These are phyloP conservation scores for Sporisorium iseilematis-ciliati DNA, from an alignment of 1,284 basidiomycete species.

Conservation along the genomic window DNA sequence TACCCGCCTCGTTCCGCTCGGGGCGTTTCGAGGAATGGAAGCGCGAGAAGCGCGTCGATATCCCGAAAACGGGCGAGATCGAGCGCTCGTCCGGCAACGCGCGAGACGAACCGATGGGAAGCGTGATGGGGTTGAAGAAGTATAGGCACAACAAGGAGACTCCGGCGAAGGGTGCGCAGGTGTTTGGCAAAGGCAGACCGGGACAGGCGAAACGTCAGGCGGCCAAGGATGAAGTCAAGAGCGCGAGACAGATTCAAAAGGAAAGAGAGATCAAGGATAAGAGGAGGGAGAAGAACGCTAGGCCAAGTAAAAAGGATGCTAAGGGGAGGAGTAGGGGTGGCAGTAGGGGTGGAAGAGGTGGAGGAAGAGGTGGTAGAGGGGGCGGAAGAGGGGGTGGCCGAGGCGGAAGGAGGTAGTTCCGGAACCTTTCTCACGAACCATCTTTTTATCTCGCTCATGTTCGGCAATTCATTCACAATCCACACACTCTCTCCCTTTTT, in stretches of 20 bases:
- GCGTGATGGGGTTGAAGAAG: constrained; percentile 67
- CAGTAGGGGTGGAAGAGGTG: constrained; percentile 16
- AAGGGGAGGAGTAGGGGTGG: constrained; percentile 22
- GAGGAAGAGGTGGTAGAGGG: constrained; percentile 8
- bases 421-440: not conserved
- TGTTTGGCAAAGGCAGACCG: constrained; percentile 50
- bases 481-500: not conserved
- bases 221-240: constrained; percentile 59
- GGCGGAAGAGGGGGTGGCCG: constrained; percentile 11
- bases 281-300: constrained; percentile 64
- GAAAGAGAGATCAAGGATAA: constrained; percentile 53
- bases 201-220: constrained; percentile 48
- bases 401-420: constrained; percentile 23
- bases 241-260: constrained; percentile 61
- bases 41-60: constrained; percentile 77
- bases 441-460: not conserved
- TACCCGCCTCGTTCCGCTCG: constrained; percentile 93
- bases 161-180: constrained; percentile 45
- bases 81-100: constrained; percentile 71
- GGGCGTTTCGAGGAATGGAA: constrained; percentile 97
- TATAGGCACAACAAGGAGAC: constrained; percentile 57
- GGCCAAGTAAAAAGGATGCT: constrained; percentile 48
- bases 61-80: constrained; percentile 85
- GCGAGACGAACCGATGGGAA: constrained; percentile 70
- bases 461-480: not conserved